phyloP scores from a whole-genome alignment of 352 stramenopile genomes.

The Pythium vanterpoolii region DNA sequence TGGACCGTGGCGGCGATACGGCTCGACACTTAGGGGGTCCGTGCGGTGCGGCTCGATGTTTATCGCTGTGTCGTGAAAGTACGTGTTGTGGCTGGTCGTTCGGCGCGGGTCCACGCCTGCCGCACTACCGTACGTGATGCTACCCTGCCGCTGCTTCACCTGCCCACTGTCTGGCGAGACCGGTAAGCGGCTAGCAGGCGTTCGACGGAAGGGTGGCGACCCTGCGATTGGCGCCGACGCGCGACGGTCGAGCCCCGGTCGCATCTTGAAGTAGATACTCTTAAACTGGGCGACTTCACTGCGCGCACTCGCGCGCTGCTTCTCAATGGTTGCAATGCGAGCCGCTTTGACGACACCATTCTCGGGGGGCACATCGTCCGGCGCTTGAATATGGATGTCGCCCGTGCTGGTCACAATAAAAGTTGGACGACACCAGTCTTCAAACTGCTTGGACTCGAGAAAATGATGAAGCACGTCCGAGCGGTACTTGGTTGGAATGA shows the following conservation, averaged over 20 bases:
- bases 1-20: neutral
- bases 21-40: neutral
- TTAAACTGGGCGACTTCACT: slow-evolving; percentile 14
- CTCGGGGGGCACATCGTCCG: slow-evolving; percentile 11
- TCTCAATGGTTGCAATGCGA: neutral
- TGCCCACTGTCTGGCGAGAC: neutral
- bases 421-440: slow-evolving; percentile 12
- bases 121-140: neutral
- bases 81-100: slow-evolving; percentile 10
- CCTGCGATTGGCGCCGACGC: slow-evolving; percentile 1
- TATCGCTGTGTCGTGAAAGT: slow-evolving; percentile 9
- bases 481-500: slow-evolving; percentile 27
- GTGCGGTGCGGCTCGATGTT: neutral
- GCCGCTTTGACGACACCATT: slow-evolving; percentile 1
- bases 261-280: slow-evolving; percentile 18
- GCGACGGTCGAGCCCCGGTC: slow-evolving; percentile 17
- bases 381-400: slow-evolving; percentile 18
- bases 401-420: slow-evolving; percentile 16
- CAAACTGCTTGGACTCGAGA: slow-evolving; percentile 22
- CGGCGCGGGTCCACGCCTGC: neutral
- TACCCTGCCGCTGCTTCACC: neutral
- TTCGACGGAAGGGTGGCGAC: neutral
- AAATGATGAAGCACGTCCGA: slow-evolving; percentile 24
- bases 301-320: neutral
- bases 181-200: neutral